Percentiles rank a stretch among this genome's conserved stretches.
phyloP scores from a whole-genome alignment of 768 basidiomycete genomes.

The Phylloporus scabripes region DNA sequence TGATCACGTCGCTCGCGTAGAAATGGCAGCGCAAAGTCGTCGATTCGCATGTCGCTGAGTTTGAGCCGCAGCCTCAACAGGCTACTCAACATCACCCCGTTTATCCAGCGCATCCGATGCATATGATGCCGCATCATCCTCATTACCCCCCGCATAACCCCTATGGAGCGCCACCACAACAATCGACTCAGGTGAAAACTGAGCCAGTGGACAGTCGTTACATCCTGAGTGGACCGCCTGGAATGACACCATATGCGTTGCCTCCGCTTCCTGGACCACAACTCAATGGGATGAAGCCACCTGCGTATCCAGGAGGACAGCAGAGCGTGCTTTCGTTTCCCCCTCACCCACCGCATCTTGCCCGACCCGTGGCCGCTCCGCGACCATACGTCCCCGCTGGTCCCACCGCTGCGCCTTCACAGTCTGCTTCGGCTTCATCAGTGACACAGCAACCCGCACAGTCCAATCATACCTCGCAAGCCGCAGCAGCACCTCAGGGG shows the following conservation, averaged over 20 bases:
- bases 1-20: constrained; percentile 35
- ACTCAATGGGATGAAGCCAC: constrained; percentile 47
- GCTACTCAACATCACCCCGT: constrained; percentile 44
- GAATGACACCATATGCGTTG: constrained; percentile 45
- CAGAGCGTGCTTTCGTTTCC: constrained; percentile 55
- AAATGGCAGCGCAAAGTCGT: constrained; percentile 97
- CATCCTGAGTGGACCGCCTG: constrained; percentile 44
- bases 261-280: constrained; percentile 63
- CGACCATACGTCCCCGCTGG: constrained; percentile 22
- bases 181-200: constrained; percentile 55
- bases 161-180: constrained; percentile 36
- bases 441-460: constrained; percentile 14
- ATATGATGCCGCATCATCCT: constrained; percentile 50
- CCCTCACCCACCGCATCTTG: constrained; percentile 28
- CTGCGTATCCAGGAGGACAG: constrained; percentile 53
- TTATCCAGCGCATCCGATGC: constrained; percentile 59
- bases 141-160: constrained; percentile 53
- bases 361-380: constrained; percentile 15
- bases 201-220: constrained; percentile 71
- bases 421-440: constrained; percentile 9
- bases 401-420: constrained; percentile 21
- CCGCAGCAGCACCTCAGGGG: constrained; percentile 13
- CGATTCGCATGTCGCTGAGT: constrained; percentile 92
- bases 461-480: constrained; percentile 13
- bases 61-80: constrained; percentile 56